Percentiles rank a stretch among this genome's conserved stretches.
These are phyloP conservation scores for Camellia sinensis DNA, from an alignment of 148 eudicot genomes.

Conservation along the genomic window DNA sequence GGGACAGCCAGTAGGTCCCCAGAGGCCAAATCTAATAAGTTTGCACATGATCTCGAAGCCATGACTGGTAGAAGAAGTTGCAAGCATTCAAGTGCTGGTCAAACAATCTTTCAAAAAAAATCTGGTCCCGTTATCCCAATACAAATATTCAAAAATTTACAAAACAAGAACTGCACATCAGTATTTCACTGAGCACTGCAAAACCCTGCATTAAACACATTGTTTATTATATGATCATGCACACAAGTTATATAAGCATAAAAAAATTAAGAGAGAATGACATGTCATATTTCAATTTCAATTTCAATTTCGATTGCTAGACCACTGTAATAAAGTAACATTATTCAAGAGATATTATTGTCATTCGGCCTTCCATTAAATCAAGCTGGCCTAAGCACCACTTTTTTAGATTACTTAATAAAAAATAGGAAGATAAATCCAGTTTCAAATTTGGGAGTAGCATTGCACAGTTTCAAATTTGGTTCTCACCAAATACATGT, in stretches of 20 bases:
- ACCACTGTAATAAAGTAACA: background rate
- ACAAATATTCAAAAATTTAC: slow-evolving; percentile 13
- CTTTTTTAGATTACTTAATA: too few species aligned
- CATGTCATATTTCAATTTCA: background rate
- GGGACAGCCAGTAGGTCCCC: slow-evolving; percentile 52
- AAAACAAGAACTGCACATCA: slow-evolving; percentile 9
- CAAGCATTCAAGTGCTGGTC: background rate
- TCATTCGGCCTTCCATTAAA: too few species aligned
- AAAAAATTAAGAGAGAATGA: background rate
- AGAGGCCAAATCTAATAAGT: slow-evolving; percentile 50
- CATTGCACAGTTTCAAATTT: too few species aligned
- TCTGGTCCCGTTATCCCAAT: background rate
- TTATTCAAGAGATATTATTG: too few species aligned
- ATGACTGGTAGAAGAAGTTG: slow-evolving; percentile 26
- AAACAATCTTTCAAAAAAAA: background rate
- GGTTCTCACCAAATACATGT: too few species aligned
- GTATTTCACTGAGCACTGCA: slow-evolving; percentile 6
- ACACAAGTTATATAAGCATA: background rate
- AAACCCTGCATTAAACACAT: background rate
- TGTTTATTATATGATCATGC: background rate
- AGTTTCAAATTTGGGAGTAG: too few species aligned
- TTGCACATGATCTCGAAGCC: slow-evolving; percentile 54
- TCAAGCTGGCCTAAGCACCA: too few species aligned
- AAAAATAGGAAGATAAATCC: too few species aligned
- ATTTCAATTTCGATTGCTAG: background rate